phyloP scores from a whole-genome alignment of 148 eudicot species.

The Hydrangea macrophylla region DNA sequence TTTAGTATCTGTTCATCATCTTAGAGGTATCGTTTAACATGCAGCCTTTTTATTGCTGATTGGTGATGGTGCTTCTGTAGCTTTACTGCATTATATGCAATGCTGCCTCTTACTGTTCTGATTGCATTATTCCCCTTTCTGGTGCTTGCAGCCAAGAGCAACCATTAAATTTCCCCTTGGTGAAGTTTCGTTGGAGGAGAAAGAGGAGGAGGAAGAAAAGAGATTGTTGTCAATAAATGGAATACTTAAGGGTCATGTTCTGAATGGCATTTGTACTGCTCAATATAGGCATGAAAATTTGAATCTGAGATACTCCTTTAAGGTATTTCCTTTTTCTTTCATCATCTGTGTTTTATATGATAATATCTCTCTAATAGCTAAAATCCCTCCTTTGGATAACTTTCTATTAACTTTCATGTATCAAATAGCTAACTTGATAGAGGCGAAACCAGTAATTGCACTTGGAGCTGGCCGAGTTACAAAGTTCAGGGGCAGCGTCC shows the following conservation, averaged over 20 bases:
- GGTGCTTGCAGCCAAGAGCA: constrained; percentile 77
- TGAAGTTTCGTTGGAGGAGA: constrained; percentile 81
- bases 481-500: too few relatives aligned
- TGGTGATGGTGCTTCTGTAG: background rate
- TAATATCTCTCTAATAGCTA: background rate
- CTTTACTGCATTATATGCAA: constrained; percentile 4
- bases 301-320: constrained; percentile 72
- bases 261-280: constrained; percentile 75
- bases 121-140: constrained; percentile 15
- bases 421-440: too few relatives aligned
- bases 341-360: background rate
- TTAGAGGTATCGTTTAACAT: background rate
- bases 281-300: constrained; percentile 58
- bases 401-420: background rate
- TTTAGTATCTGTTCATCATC: background rate
- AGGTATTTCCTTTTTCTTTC: constrained; percentile 46
- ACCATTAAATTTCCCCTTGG: constrained; percentile 75
- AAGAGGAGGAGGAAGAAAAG: constrained; percentile 65
- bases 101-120: constrained; percentile 18
- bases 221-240: constrained; percentile 60
- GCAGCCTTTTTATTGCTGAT: background rate
- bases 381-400: background rate
- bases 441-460: too few relatives aligned
- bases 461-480: too few relatives aligned
- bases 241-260: constrained; percentile 54